These are phyloP conservation scores for Taiwanofungus camphoratus DNA, from an alignment of 1,284 basidiomycete genomes.

Conservation along the genomic window DNA sequence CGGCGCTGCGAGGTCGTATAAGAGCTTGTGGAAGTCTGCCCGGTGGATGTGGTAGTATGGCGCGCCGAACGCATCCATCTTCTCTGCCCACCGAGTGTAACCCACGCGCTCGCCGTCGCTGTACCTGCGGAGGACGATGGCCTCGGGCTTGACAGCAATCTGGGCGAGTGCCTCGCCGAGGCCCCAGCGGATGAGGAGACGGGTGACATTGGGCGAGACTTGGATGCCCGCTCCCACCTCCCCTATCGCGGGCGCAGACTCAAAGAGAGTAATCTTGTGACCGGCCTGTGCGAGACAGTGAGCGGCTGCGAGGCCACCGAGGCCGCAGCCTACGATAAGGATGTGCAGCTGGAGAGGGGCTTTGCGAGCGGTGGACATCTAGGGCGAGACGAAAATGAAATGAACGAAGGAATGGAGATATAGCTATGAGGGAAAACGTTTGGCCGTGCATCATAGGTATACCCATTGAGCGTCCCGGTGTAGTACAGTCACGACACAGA, in stretches of 20 bases:
- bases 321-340: slow-evolving; percentile 42
- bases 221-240: slow-evolving; percentile 50
- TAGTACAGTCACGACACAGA: slow-evolving; percentile 2
- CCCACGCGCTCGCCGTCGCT: slow-evolving; percentile 37
- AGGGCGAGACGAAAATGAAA: not conserved
- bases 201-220: slow-evolving; percentile 40
- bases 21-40: slow-evolving; percentile 49
- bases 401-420: not conserved
- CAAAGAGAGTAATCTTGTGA: slow-evolving; percentile 40
- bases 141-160: slow-evolving; percentile 36
- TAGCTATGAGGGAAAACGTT: slow-evolving; percentile 3
- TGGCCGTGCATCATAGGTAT: slow-evolving; percentile 2
- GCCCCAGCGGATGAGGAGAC: slow-evolving; percentile 38
- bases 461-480: slow-evolving; percentile 1
- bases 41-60: slow-evolving; percentile 51
- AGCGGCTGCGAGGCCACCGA: slow-evolving; percentile 43
- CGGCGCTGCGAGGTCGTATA: slow-evolving; percentile 42
- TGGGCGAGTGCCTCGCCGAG: slow-evolving; percentile 30
- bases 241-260: slow-evolving; percentile 36
- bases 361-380: slow-evolving; percentile 15
- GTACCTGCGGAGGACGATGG: slow-evolving; percentile 39
- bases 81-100: slow-evolving; percentile 34
- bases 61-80: slow-evolving; percentile 36
- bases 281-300: slow-evolving; percentile 40
- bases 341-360: slow-evolving; percentile 34